Evolutionary conservation across 192 early-diverging fungal genomes (phyloP).

Genomic region (Podila minutissima): DNA sequence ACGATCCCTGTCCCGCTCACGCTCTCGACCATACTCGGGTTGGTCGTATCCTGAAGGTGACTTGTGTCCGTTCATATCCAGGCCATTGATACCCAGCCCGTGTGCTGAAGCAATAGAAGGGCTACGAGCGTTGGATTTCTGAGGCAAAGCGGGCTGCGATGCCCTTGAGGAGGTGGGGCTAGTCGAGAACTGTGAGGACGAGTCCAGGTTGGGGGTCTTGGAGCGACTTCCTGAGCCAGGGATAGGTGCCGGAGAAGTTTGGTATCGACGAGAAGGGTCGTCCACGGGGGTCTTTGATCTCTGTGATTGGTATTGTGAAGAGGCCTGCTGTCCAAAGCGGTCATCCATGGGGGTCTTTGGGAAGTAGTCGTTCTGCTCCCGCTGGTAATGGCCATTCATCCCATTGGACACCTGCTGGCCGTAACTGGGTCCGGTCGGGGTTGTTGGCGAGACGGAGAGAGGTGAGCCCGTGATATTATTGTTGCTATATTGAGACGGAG

Average conservation of each 20-base stretch:
- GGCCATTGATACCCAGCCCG: conserved; percentile 40
- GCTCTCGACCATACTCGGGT: conserved; percentile 12
- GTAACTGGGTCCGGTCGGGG: conserved; percentile 49
- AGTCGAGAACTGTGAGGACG: conserved; percentile 18
- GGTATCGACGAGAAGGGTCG: conserved; percentile 21
- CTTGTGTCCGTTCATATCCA: conserved; percentile 37
- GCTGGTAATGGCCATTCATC: conserved; percentile 29
- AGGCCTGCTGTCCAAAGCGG: neutral
- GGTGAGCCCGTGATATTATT: conserved; percentile 45
- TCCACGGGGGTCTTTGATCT: conserved; percentile 24
- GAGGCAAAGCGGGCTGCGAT: conserved; percentile 36
- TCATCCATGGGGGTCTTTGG: conserved; percentile 11
- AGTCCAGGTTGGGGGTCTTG: conserved; percentile 36
- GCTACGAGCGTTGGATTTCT: conserved; percentile 47
- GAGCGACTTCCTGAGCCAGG: conserved; percentile 18
- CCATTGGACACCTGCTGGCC: conserved; percentile 43
- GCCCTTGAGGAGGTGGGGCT: conserved; percentile 24
- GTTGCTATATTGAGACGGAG: conserved; percentile 1
- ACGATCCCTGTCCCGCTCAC: conserved; percentile 17
- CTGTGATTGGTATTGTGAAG: neutral
- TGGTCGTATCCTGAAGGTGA: conserved; percentile 13
- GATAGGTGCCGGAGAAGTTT: conserved; percentile 18
- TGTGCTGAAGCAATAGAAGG: conserved; percentile 45
- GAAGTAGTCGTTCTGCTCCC: conserved; percentile 49
- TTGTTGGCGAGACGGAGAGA: conserved; percentile 49